Percentiles rank a stretch among this genome's conserved stretches.
These are phyloP conservation scores for Umbelopsis sp. DNA, from an alignment of 371 early-diverging fungal genomes.

Conservation along the genomic window DNA sequence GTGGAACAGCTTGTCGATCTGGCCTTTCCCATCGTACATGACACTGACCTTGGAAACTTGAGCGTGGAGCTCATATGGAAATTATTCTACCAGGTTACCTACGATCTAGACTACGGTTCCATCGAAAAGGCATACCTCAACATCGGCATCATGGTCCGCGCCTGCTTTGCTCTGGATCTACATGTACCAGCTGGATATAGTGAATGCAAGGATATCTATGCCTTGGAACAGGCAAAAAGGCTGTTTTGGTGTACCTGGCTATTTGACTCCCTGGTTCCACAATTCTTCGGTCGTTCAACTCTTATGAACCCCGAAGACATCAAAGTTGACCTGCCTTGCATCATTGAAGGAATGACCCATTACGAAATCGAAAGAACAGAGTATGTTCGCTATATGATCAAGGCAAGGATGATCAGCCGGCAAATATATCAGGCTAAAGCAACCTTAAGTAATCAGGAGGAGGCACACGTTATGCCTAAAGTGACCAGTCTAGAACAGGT, in stretches of 20 bases:
- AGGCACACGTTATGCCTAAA: background rate
- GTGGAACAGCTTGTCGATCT: background rate
- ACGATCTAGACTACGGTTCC: conserved; percentile 39
- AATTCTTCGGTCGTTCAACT: conserved; percentile 21
- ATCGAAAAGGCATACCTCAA: conserved; percentile 38
- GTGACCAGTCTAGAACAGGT: background rate
- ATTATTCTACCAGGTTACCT: conserved; percentile 25
- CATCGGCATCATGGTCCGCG: conserved; percentile 38
- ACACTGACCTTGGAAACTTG: background rate
- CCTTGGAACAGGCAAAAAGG: conserved; percentile 36
- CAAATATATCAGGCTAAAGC: background rate
- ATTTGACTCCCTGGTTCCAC: conserved; percentile 38
- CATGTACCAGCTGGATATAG: conserved; percentile 35
- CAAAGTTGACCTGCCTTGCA: conserved; percentile 27
- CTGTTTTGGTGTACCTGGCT: conserved; percentile 46
- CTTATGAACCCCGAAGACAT: conserved; percentile 27
- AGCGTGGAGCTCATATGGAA: background rate
- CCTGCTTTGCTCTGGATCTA: conserved; percentile 38
- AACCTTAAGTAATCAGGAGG: background rate
- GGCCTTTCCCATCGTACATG: background rate
- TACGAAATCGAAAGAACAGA: conserved; percentile 1
- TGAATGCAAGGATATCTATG: conserved; percentile 24
- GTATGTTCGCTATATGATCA: background rate
- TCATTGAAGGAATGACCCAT: conserved; percentile 16
- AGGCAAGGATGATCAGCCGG: background rate